Percentiles rank a stretch among this genome's conserved stretches.
These are phyloP conservation scores for Articulospora tetracladia DNA, from an alignment of 495 filamentous ascomycete genomes.

Conservation along the genomic window DNA sequence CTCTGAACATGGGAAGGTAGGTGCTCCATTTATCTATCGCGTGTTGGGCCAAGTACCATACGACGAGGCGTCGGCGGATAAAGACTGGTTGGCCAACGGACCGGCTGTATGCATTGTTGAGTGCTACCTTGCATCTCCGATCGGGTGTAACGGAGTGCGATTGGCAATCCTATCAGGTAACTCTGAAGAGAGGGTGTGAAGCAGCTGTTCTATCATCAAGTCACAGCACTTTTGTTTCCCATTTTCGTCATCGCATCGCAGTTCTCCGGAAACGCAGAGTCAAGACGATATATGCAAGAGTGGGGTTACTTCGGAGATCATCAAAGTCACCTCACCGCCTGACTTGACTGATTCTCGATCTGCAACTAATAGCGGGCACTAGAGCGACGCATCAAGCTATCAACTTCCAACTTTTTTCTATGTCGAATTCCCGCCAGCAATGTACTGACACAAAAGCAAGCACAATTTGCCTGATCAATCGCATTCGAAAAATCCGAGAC, in stretches of 20 bases:
- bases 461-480: background rate
- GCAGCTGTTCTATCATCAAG: background rate
- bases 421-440: too few species aligned
- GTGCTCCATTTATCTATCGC: too few species aligned
- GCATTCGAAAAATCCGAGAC: background rate
- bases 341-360: too few species aligned
- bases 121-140: background rate
- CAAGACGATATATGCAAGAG: background rate
- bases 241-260: background rate
- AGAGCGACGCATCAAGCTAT: background rate
- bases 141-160: background rate
- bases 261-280: background rate
- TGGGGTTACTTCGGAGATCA: background rate
- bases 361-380: background rate
- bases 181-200: background rate
- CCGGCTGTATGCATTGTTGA: background rate
- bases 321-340: background rate
- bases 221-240: background rate
- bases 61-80: background rate
- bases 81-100: background rate
- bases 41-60: too few species aligned
- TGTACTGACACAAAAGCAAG: background rate
- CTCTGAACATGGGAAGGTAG: too few species aligned
- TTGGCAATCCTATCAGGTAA: background rate
- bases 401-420: background rate